Evolutionary conservation across 306 rosid genomes (phyloP), one percentile per base, ranked within the genome.

Genomic region (Prunus dulcis): DNA sequence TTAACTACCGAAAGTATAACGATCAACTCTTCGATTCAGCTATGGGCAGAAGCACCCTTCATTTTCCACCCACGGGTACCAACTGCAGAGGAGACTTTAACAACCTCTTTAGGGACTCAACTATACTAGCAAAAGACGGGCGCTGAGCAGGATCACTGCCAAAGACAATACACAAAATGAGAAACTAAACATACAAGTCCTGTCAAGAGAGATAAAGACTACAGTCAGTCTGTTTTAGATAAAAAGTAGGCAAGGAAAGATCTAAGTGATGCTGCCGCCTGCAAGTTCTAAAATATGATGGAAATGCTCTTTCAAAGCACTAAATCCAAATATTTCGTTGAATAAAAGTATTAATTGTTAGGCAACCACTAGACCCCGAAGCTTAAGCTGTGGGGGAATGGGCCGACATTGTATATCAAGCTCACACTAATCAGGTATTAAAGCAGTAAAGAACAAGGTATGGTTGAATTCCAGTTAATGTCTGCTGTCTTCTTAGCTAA

Each of bases 61-160:
- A 75, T 18, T 74, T 76, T 69, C 83, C 90, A 2, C 85, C 91
- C 91, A 88, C 84, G 49, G 78, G 83, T 64, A 87, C 90, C 88
- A 85, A 53, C 79, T 88, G 93, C 79, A 71, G 83, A 2, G 97
- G 99, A 80, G 97, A 86, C 81, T 81, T 92, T 13, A 92, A 87
- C 83, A 95, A 82, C 89, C 90, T 95, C 91, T 92, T 95, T 78
- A 95, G 81, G 12, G 98, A 82, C 2, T 88, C 92, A 0, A 95
- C 96, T 77, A 92, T 95, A 60, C 82, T 78, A 12, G 71, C 46
- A 28, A 95, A 89, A 46, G 93, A 77, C 13, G 98, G 98, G 70
- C 97, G 92, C 66, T 88, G 86, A 69, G 19, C 74, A 10, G 98
- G 97, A 78, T 88, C 96, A 67, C 98, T 95, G 89, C 76, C 71